Evolutionary conservation across 2,329 filamentous ascomycete genomes (phyloP).

Genomic region (Sporothrix globosa): DNA sequence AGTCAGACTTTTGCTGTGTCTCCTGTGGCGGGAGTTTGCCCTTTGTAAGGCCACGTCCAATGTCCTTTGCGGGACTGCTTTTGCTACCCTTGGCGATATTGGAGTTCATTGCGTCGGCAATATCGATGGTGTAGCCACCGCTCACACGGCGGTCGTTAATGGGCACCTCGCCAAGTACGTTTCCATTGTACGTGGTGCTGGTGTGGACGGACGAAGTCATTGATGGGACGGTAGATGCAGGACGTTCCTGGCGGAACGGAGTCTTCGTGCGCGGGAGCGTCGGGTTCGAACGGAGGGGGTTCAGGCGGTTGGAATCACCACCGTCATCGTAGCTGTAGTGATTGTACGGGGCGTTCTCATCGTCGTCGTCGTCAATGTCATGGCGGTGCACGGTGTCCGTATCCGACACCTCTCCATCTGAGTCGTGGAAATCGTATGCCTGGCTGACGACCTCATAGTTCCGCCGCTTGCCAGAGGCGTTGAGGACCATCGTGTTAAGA

Average conservation of each 20-base stretch:
- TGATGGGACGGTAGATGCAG: slow-evolving; percentile 38
- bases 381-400: slow-evolving; percentile 45
- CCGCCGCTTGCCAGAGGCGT: slow-evolving; percentile 44
- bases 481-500: slow-evolving; percentile 43
- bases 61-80: not conserved
- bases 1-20: slow-evolving; percentile 13
- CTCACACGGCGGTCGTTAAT: slow-evolving; percentile 51
- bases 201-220: slow-evolving; percentile 35
- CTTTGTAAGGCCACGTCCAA: slow-evolving; percentile 19
- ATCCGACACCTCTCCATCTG: slow-evolving; percentile 40
- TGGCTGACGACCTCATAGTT: slow-evolving; percentile 54
- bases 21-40: slow-evolving; percentile 17
- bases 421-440: slow-evolving; percentile 46
- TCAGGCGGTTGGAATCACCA: slow-evolving; percentile 48
- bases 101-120: slow-evolving; percentile 29
- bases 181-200: slow-evolving; percentile 36
- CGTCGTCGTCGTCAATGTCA: slow-evolving; percentile 47
- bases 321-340: slow-evolving; percentile 38
- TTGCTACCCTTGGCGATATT: not conserved
- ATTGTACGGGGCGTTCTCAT: slow-evolving; percentile 40
- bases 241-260: slow-evolving; percentile 42
- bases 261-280: slow-evolving; percentile 33
- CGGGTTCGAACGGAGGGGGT: slow-evolving; percentile 60
- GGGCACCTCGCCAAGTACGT: slow-evolving; percentile 50
- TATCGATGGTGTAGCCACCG: slow-evolving; percentile 41